These are phyloP conservation scores for Pythium aphanidermatum DNA, from an alignment of 352 stramenopile species.

Conservation along the genomic window DNA sequence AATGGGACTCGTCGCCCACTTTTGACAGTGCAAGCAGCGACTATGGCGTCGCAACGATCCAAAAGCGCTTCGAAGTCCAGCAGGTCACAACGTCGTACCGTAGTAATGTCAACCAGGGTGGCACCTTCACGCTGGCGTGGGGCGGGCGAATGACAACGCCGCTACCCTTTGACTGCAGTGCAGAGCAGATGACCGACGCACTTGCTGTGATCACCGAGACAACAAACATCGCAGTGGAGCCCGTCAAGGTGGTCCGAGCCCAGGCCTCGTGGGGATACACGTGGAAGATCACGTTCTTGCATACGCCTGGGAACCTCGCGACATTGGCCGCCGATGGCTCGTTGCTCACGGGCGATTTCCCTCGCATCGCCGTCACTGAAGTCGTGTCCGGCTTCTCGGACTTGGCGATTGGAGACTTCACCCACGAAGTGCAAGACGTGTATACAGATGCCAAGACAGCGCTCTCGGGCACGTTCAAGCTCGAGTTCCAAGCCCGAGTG, in stretches of 20 bases:
- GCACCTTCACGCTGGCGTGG: slow-evolving; percentile 92
- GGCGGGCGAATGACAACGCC: slow-evolving; percentile 67
- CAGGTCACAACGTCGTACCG: slow-evolving; percentile 67
- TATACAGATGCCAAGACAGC: slow-evolving; percentile 46
- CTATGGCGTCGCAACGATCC: slow-evolving; percentile 83
- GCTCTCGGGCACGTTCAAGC: slow-evolving; percentile 77
- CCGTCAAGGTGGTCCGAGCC: slow-evolving; percentile 62
- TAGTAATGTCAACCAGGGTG: slow-evolving; percentile 54
- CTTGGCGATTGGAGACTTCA: slow-evolving; percentile 91
- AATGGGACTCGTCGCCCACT: slow-evolving; percentile 82
- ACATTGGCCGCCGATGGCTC: slow-evolving; percentile 75
- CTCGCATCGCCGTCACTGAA: slow-evolving; percentile 76
- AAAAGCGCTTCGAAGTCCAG: slow-evolving; percentile 90
- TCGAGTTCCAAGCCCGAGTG: slow-evolving; percentile 88
- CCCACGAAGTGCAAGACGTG: slow-evolving; percentile 92
- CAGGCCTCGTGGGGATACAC: slow-evolving; percentile 79
- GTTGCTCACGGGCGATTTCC: slow-evolving; percentile 85
- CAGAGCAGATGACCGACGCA: slow-evolving; percentile 60
- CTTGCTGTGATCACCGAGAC: slow-evolving; percentile 78
- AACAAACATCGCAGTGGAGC: slow-evolving; percentile 59
- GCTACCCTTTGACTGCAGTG: slow-evolving; percentile 67
- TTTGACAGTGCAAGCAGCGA: slow-evolving; percentile 80
- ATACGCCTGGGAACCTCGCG: slow-evolving; percentile 85
- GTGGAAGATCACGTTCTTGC: slow-evolving; percentile 91
- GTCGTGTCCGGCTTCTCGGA: slow-evolving; percentile 72